These are phyloP conservation scores for Ophiostoma populinum DNA, from an alignment of 2,329 filamentous ascomycete genomes.

Conservation along the genomic window DNA sequence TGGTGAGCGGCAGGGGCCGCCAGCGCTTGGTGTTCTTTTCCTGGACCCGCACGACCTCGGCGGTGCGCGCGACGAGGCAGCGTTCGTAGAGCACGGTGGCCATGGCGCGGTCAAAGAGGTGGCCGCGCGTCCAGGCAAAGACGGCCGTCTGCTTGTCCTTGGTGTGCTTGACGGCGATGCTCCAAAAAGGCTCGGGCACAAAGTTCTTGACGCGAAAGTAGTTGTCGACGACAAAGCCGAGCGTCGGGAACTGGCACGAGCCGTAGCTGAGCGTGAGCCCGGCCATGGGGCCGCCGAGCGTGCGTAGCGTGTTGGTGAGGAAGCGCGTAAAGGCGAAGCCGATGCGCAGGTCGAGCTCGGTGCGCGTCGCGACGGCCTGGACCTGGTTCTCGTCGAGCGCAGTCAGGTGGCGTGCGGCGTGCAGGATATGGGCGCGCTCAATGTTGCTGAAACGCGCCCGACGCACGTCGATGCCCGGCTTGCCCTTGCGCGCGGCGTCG, in stretches of 20 bases:
- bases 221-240: conserved; percentile 92
- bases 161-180: conserved; percentile 66
- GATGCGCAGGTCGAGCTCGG: conserved; percentile 83
- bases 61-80: conserved; percentile 59
- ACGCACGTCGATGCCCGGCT: conserved; percentile 58
- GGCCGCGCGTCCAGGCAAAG: conserved; percentile 68
- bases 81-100: conserved; percentile 72
- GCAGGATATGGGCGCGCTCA: conserved; percentile 78
- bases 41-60: conserved; percentile 68
- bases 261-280: conserved; percentile 63
- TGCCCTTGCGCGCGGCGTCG: conserved; percentile 58
- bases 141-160: conserved; percentile 46
- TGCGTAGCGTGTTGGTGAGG: conserved; percentile 61
- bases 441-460: conserved; percentile 92
- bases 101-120: conserved; percentile 74
- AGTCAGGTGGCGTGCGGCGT: conserved; percentile 61
- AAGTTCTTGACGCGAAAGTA: conserved; percentile 93
- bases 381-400: conserved; percentile 73
- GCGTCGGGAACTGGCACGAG: conserved; percentile 90
- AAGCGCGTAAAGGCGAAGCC: conserved; percentile 86
- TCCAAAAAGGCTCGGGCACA: conserved; percentile 82
- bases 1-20: conserved; percentile 85
- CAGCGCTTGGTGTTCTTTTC: conserved; percentile 88
- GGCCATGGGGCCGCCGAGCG: conserved; percentile 49
- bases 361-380: conserved; percentile 71